Percentiles rank a stretch among this genome's conserved stretches.
phyloP scores from a whole-genome alignment of 2,329 filamentous ascomycete genomes.

The Colletotrichum sp. region DNA sequence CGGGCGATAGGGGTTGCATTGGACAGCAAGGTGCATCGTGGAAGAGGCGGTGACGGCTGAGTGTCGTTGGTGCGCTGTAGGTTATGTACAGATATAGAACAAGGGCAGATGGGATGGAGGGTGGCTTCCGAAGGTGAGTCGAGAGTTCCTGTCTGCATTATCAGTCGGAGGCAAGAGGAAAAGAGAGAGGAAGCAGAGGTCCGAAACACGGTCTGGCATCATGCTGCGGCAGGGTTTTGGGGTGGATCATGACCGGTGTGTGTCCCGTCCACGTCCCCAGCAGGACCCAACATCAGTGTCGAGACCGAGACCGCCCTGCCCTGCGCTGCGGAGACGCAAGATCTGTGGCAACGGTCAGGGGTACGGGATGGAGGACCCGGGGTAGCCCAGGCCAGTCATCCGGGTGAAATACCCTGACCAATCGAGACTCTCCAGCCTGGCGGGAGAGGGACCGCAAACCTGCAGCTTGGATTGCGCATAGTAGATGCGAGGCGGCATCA shows the following conservation, averaged over 20 bases:
- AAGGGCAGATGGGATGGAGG: background rate
- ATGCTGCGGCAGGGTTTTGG: background rate
- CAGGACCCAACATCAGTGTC: background rate
- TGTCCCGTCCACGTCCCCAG: background rate
- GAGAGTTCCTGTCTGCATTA: background rate
- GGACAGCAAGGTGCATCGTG: background rate
- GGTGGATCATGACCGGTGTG: background rate
- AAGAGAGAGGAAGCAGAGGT: background rate
- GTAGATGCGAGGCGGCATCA: background rate
- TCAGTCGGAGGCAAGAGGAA: background rate
- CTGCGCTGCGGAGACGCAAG: background rate
- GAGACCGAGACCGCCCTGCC: background rate
- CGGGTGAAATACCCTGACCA: background rate
- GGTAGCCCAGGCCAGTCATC: constrained; percentile 3
- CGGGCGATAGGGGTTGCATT: background rate
- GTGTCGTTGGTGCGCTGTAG: background rate
- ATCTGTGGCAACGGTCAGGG: constrained; percentile 5
- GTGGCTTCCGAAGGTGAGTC: background rate
- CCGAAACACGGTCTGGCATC: constrained; percentile 1
- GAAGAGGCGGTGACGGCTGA: background rate
- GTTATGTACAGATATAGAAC: background rate
- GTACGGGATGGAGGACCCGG: background rate
- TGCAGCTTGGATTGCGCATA: background rate
- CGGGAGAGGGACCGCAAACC: background rate
- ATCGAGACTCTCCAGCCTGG: background rate